Evolutionary conservation across 192 early-diverging fungal species (phyloP).

Genomic region (Rhizoclosmatium sp.): DNA sequence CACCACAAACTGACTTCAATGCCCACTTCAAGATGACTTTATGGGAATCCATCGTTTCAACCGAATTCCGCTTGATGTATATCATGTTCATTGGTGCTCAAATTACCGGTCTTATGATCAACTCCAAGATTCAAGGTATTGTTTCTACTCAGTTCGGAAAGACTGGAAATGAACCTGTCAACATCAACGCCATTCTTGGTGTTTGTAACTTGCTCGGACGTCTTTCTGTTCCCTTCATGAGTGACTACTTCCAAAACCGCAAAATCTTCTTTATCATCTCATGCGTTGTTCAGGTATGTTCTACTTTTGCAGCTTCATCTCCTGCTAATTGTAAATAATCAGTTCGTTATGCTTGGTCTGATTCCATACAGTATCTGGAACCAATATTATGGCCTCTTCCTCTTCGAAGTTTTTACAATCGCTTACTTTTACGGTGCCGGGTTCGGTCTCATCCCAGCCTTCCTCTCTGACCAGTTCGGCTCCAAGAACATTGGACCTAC

Average conservation of each 20-base stretch:
- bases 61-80: conserved; percentile 39
- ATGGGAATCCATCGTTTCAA: conserved; percentile 31
- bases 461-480: conserved; percentile 82
- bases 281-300: conserved; percentile 55
- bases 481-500: conserved; percentile 76
- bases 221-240: conserved; percentile 39
- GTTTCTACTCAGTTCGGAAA: conserved; percentile 44
- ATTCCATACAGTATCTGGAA: conserved; percentile 64
- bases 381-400: conserved; percentile 64
- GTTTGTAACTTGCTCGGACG: conserved; percentile 49
- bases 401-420: conserved; percentile 68
- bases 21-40: conserved; percentile 39
- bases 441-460: conserved; percentile 79
- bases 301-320: no score
- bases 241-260: conserved; percentile 57
- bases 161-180: conserved; percentile 30
- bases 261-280: conserved; percentile 73
- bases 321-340: no score
- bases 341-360: conserved; percentile 49
- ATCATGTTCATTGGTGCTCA: conserved; percentile 20
- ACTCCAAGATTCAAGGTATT: conserved; percentile 53
- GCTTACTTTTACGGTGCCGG: conserved; percentile 79
- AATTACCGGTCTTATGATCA: conserved; percentile 54
- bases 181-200: conserved; percentile 47
- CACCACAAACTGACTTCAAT: conserved; percentile 4